Base-by-base conservation (phyloP, 192 early-diverging fungal genomes). In the Piromyces finnis region DNA sequence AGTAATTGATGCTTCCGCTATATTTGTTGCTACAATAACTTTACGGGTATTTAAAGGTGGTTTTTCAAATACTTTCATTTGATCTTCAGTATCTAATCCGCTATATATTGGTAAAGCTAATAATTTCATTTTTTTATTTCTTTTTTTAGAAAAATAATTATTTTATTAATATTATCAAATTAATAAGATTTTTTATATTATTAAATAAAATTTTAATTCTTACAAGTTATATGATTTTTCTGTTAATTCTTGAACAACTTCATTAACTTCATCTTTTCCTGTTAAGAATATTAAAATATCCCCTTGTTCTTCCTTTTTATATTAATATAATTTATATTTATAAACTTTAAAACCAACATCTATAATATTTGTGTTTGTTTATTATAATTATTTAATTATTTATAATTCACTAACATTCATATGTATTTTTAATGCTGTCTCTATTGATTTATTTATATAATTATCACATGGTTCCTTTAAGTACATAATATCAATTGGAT, bases 21-120 rank as follows among this genome's bases (percentile, higher is more conserved):
- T 90, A 79, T 96, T 97, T 16, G 96, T 97, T 0, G 97, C 88
- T 3, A 99, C 90, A 0, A 99, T 87, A 0, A 97, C 91, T 82
- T 96, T 97, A 15, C 97, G 88, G 7, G 86, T 87, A 13, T 88
- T 86, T 1, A 79, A 39, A 3, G 87, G 83, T 5, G 87, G 82
- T 0, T 90, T 85, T 68, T 92, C 88, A 84, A 94, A 94, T 7
- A 92, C 89, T 28, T 83, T 83, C 78, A 87, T 59, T 85, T 92
- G 93, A 39, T 93, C 90, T 68, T 92, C 89, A n/a, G 87, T 77
- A 17, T 89, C 80, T 32, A 94, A 80, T 12, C 93, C 93, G 28
- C 92, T 93, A 83, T 93, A 92, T n/a, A 94, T 84, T 0, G 93
- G 92, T 16, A 93, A 78, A 4, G 87, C 85, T 12, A 84, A 30